Percentiles rank a stretch among this genome's conserved stretches.
phyloP scores from a whole-genome alignment of 2,329 filamentous ascomycete species.

The Lachnellula hyalina region DNA sequence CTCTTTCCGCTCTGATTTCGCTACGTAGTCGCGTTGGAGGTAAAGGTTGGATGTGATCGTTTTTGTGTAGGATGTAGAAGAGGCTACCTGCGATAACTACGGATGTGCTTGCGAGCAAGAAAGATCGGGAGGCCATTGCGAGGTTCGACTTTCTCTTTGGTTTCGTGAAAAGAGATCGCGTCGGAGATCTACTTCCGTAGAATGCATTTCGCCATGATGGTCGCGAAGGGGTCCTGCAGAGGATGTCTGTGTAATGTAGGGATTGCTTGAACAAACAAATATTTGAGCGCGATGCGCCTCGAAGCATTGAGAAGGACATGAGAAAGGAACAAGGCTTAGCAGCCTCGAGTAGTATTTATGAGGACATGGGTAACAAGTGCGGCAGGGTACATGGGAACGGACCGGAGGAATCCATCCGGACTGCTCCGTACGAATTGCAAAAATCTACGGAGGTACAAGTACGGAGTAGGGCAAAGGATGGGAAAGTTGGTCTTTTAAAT shows the following conservation, averaged over 20 bases:
- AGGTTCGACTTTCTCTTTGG: slow-evolving; percentile 14
- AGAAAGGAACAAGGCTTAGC: slow-evolving; percentile 9
- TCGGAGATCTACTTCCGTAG: not conserved
- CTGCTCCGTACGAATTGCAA: not conserved
- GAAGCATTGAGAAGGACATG: slow-evolving; percentile 21
- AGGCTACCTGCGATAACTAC: slow-evolving; percentile 21
- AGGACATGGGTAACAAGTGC: slow-evolving; percentile 10
- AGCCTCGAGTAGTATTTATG: not conserved
- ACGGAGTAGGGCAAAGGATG: slow-evolving; percentile 5
- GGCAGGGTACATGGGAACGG: slow-evolving; percentile 5
- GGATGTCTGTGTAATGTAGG: not conserved
- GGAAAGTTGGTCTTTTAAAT: not conserved
- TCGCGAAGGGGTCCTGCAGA: slow-evolving; percentile 3
- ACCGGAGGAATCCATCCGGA: slow-evolving; percentile 8
- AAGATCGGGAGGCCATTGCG: slow-evolving; percentile 17
- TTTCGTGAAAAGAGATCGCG: slow-evolving; percentile 17
- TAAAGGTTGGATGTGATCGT: slow-evolving; percentile 29
- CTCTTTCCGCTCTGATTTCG: slow-evolving; percentile 19
- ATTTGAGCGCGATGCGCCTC: slow-evolving; percentile 12
- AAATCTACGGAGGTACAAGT: too few relatives aligned
- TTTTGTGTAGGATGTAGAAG: slow-evolving; percentile 29
- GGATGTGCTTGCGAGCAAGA: slow-evolving; percentile 22
- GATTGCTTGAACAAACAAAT: not conserved
- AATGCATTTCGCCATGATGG: slow-evolving; percentile 5
- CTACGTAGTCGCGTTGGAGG: slow-evolving; percentile 26